Evolutionary conservation across 805 yeast species (phyloP).

Genomic region (Phaffomyces opuntiae): DNA sequence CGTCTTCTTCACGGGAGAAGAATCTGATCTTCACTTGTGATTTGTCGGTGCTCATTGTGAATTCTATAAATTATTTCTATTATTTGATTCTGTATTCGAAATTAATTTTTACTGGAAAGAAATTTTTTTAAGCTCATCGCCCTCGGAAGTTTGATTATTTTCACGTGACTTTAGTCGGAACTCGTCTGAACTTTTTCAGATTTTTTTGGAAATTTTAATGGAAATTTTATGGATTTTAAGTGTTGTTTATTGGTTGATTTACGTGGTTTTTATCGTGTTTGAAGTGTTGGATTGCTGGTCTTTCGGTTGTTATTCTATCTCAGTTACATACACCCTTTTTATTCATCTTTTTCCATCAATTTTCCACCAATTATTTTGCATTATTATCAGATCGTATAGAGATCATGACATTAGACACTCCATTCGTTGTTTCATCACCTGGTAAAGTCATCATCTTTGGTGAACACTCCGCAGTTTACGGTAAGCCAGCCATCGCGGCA

Average conservation of each 20-base stretch:
- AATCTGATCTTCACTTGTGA: conserved; percentile 77
- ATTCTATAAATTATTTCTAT: no score
- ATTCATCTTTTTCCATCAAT: not conserved
- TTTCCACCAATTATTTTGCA: no score
- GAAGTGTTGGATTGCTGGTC: no score
- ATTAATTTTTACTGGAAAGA: not conserved
- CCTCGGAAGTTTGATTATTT: no score
- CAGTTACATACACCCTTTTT: not conserved
- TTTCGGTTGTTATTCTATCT: no score
- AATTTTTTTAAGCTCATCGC: not conserved
- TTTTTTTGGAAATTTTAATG: no score
- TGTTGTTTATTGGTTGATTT: not conserved
- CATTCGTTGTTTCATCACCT: conserved; percentile 85
- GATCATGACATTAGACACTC: conserved; percentile 20
- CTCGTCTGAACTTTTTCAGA: not conserved
- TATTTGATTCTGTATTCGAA: no score
- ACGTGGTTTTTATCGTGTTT: not conserved
- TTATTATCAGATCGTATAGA: no score
- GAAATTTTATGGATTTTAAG: no score
- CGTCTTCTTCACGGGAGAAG: conserved; percentile 81
- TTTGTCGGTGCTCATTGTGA: conserved; percentile 24
- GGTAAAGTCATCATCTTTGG: conserved; percentile 96
- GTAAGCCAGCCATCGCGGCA: conserved; percentile 94
- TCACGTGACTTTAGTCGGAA: not conserved
- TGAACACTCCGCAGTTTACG: conserved; percentile 93